Base-by-base conservation (phyloP, 2,329 filamentous ascomycete genomes). In the Ascochyta koolunga region DNA sequence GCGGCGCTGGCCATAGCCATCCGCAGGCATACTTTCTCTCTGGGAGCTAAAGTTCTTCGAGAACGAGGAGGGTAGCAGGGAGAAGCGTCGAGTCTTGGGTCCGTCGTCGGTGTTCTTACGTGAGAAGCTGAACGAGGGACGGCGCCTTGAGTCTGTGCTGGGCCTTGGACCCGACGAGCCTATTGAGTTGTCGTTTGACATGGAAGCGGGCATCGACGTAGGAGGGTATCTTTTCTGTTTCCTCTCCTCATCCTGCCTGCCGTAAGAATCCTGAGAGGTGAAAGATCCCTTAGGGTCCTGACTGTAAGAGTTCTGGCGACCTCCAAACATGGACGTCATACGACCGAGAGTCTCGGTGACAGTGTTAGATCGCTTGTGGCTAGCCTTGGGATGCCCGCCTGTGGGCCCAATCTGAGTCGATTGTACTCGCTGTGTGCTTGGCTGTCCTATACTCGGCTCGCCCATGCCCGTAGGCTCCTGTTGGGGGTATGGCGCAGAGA, bases 161-260 rank as follows among this genome's bases (percentile, higher is more conserved):
- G 75, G 76, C 38, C 80, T 70, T 21, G 77, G 73, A 13, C 51
- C 51, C 15, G 61, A 53, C n/a, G 55, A 49, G 25, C 62, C 46
- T 36, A 66, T 50, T 39, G 80, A 75, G 82, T 86, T 76, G 33
- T 86, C 84, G 41, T 82, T 82, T 5, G 85, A 79, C 74, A 89
- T 85, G 2, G 86, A 80, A 59, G 89, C 88, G 58, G 89, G 85
- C 91, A 97, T 96, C 78, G 92, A 96, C 41, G 93, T 89, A 4
- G 93, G 93, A 50, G 93, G 93, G 68, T 97, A 96, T 60, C 84
- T 88, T 71, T 86, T 87, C 47, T 83, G 78, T 58, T 87, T 87
- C 71, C 90, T 86, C 42, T 70, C 67, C 40, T 70, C 65, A 22
- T 61, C 49, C 22, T 66, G 59, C 59, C 81, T 83, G 15, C 49